Base-by-base conservation (phyloP, 75 land plant species). In the Pinus albicaulis region DNA sequence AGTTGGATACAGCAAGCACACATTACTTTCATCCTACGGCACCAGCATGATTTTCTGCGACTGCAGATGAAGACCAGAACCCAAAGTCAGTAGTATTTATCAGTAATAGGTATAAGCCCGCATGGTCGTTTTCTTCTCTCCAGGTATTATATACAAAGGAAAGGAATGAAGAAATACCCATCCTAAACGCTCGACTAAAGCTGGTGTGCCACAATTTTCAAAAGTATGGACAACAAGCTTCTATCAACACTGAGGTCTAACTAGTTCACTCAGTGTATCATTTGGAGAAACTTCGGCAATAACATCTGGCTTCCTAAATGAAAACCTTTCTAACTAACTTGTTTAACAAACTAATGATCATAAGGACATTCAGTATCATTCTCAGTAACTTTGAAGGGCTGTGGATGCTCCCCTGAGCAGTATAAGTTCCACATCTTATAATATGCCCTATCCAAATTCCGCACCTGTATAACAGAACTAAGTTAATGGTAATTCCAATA, bases 361-460 rank as follows among this genome's bases (percentile, higher is more conserved):
- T 23, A 84, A 28, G 95, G 90, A 60, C 89, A 98, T n/a, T 91
- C 93, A 2, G 56, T 23, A 68, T 98, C 91, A 84, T 86, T 86
- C 79, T 98, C 98, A 0, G 76, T 56, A 8, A 98, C 99, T 77
- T 88, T 98, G 72, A 98, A 98, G n/a, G 83, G 96, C 75, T 87
- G 92, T 59, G 99, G 96, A 55, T 81, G 86, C 53, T 77, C 75
- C 16, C 98, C 99, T 11, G 83, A 78, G 82, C 98, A 95, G 55
- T 98, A 77, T 63, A 98, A n/a, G 80, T 98, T 91, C 99, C 99
- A 98, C 99, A 98, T 98, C 84, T 93, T 98, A 87, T 89, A 93
- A 71, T 91, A 98, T 34, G 92, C 87, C 76, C 98, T 81, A 79
- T 95, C 99, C 78, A 95, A 75, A 76, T 98, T 98, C 68, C 73